These are phyloP conservation scores for Balamuthia mandrillaris DNA, from an alignment of 208 protist species.

Conservation along the genomic window DNA sequence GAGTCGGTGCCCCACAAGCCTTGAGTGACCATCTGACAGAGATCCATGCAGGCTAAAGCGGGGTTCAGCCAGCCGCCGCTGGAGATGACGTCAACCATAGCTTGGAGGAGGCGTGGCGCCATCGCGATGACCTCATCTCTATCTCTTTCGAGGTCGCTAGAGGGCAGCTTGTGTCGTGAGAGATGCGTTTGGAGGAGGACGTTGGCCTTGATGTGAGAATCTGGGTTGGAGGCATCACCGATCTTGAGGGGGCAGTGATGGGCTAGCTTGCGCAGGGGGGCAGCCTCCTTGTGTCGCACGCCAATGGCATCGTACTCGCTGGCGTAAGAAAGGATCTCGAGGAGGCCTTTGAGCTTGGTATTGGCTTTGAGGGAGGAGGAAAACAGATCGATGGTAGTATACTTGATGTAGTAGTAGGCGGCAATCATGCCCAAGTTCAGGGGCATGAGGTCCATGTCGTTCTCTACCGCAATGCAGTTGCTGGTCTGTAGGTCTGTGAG, in stretches of 20 bases:
- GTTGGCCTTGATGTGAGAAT: slow-evolving; percentile 79
- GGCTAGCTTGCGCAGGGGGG: slow-evolving; percentile 64
- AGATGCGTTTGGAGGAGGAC: slow-evolving; percentile 78
- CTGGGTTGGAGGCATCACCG: slow-evolving; percentile 54
- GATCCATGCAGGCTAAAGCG: slow-evolving; percentile 81
- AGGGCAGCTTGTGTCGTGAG: slow-evolving; percentile 53
- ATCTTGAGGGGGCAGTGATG: slow-evolving; percentile 70
- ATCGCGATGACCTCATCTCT: neutral
- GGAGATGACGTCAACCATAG: slow-evolving; percentile 84
- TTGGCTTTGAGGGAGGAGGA: slow-evolving; percentile 61
- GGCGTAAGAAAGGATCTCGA: slow-evolving; percentile 77
- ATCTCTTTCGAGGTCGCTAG: slow-evolving; percentile 60
- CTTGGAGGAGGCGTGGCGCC: slow-evolving; percentile 57
- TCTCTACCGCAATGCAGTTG: slow-evolving; percentile 75
- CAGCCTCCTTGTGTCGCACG: slow-evolving; percentile 74
- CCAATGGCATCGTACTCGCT: slow-evolving; percentile 74
- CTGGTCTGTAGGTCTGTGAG: slow-evolving; percentile 73
- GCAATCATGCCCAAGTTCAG: slow-evolving; percentile 83
- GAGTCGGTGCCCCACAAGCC: slow-evolving; percentile 78
- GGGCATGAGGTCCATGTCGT: slow-evolving; percentile 62
- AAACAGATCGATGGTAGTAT: slow-evolving; percentile 85
- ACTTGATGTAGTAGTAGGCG: slow-evolving; percentile 80
- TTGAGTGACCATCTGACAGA: slow-evolving; percentile 86
- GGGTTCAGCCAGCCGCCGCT: slow-evolving; percentile 75
- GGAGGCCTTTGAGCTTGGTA: slow-evolving; percentile 76